Evolutionary conservation across 345 rosid species (phyloP).

Genomic region (Rubroshorea leprosula): DNA sequence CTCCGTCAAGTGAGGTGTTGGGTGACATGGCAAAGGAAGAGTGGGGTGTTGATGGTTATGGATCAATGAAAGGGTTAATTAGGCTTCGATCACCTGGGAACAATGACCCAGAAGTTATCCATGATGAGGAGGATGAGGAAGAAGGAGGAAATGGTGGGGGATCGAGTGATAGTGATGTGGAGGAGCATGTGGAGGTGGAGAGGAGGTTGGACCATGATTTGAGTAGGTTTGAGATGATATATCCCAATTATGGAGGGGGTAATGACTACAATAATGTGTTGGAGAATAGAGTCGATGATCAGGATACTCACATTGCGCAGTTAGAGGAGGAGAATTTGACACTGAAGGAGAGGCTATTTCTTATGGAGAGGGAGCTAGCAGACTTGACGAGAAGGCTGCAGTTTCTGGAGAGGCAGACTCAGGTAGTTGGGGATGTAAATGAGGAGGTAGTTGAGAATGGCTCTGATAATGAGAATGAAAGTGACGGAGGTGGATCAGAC

Average conservation of each 20-base stretch:
- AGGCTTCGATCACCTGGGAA: constrained; percentile 69
- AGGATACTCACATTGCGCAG: constrained; percentile 82
- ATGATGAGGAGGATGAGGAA: constrained; percentile 81
- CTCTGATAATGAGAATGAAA: constrained; percentile 44
- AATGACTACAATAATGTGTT: constrained; percentile 58
- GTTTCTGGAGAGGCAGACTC: constrained; percentile 66
- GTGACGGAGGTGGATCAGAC: constrained; percentile 66
- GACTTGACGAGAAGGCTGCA: constrained; percentile 83
- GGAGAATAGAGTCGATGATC: constrained; percentile 96
- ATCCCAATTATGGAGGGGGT: constrained; percentile 54
- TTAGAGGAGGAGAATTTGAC: constrained; percentile 94
- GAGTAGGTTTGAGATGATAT: constrained; percentile 96
- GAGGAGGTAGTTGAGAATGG: constrained; percentile 66
- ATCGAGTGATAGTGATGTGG: constrained; percentile 94
- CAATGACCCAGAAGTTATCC: constrained; percentile 31
- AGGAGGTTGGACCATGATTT: constrained; percentile 94
- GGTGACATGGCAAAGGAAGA: constrained; percentile 97
- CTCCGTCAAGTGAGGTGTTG: constrained; percentile 79
- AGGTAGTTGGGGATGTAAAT: constrained; percentile 45
- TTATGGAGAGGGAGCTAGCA: constrained; percentile 86
- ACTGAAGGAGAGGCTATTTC: constrained; percentile 76
- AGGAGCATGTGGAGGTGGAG: constrained; percentile 93
- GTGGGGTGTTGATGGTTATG: constrained; percentile 99
- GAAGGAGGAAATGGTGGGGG: constrained; percentile 83
- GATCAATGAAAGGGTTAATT: constrained; percentile 95